A percentile compares a stretch with the other conserved stretches of the same genome.
Evolutionary conservation across 768 basidiomycete genomes (phyloP).

Genomic region (Naganishia antarctica): DNA sequence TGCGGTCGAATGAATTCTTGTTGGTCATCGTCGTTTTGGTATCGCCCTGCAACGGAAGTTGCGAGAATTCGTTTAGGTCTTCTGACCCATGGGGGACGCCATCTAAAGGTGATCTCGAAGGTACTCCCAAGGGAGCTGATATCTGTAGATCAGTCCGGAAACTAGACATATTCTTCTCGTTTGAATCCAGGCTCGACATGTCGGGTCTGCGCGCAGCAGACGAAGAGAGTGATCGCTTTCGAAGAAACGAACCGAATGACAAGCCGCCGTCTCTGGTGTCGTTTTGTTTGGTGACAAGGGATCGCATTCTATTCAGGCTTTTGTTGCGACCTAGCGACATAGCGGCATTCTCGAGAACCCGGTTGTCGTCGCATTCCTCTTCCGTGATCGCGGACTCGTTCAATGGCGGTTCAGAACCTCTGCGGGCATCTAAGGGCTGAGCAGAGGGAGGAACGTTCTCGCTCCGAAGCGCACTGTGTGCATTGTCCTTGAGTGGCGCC

Average conservation of each 20-base stretch:
- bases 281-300: background rate
- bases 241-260: slow-evolving; percentile 11
- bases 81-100: no score
- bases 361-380: background rate
- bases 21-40: background rate
- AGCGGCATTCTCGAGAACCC: background rate
- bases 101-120: no score
- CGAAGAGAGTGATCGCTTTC: slow-evolving; percentile 3
- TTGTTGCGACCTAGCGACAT: background rate
- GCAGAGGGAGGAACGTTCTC: background rate
- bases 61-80: no score
- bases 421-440: no score
- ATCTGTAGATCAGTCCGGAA: background rate
- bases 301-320: background rate
- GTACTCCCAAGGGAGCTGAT: background rate
- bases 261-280: background rate
- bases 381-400: slow-evolving; percentile 2
- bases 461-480: no score
- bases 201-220: background rate
- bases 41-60: background rate
- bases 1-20: background rate
- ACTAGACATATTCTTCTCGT: background rate
- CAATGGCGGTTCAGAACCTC: background rate
- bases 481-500: background rate
- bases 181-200: background rate